Conservation (phyloP, 192 early-diverging fungal genomes). For the Phycomyces blakesleeanus region DNA sequence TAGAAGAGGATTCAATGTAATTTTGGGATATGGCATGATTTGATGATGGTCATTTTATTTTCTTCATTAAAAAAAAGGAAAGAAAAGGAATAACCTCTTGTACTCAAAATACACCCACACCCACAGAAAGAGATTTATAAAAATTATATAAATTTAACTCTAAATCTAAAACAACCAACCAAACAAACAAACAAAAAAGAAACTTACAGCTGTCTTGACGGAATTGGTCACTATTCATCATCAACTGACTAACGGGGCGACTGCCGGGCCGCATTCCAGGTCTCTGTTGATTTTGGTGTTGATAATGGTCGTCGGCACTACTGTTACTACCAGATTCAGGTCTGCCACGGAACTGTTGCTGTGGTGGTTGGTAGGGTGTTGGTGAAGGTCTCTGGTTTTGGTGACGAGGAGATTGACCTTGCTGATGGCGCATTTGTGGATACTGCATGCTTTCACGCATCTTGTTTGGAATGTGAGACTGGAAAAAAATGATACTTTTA, state of each 20-base stretch:
- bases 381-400: conserved; percentile 6
- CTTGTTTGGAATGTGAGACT: conserved; percentile 18
- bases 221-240: too few relatives aligned
- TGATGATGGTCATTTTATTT: too few relatives aligned
- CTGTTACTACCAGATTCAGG: not conserved
- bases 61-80: too few relatives aligned
- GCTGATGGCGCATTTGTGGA: conserved; percentile 11
- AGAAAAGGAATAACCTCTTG: too few relatives aligned
- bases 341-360: not conserved
- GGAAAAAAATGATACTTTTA: conserved; percentile 34
- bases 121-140: too few relatives aligned
- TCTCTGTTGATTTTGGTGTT: not conserved
- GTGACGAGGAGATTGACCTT: not conserved
- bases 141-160: too few relatives aligned
- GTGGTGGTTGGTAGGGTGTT: conserved; percentile 10
- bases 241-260: not conserved
- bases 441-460: conserved; percentile 14
- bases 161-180: too few relatives aligned
- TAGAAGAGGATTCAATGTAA: too few relatives aligned
- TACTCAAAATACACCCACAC: too few relatives aligned
- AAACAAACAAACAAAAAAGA: too few relatives aligned
- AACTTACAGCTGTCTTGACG: too few relatives aligned
- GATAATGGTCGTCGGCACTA: conserved; percentile 8
- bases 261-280: not conserved
- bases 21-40: too few relatives aligned